phyloP scores from a whole-genome alignment of 768 basidiomycete genomes.

The Podaxis rugospora region DNA sequence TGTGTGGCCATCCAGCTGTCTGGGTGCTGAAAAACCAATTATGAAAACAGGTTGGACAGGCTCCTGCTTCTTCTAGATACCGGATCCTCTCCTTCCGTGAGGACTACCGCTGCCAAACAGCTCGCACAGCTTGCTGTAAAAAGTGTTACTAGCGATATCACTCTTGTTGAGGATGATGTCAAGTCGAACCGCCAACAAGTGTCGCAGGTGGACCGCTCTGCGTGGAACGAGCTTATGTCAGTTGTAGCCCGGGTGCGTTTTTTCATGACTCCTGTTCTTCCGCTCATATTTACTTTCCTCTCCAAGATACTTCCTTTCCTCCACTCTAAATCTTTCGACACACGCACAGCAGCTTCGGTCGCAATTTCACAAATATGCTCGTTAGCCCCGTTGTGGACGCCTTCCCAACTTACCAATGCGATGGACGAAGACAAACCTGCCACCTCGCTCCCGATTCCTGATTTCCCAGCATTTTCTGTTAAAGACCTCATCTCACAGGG shows the following conservation, averaged over 20 bases:
- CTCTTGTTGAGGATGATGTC: constrained; percentile 69
- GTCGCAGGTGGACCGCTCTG: constrained; percentile 58
- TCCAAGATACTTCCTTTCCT: constrained; percentile 83
- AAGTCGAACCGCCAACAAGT: constrained; percentile 60
- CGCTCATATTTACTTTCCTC: constrained; percentile 5
- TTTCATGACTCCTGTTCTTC: constrained; percentile 8
- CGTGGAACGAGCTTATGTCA: constrained; percentile 88
- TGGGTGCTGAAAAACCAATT: not conserved
- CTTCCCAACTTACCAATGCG: constrained; percentile 31
- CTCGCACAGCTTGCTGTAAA: constrained; percentile 88
- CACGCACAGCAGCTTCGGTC: constrained; percentile 82
- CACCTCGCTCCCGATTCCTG: constrained; percentile 35
- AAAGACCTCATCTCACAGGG: constrained; percentile 72
- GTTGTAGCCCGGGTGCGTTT: constrained; percentile 79
- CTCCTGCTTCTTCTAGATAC: constrained; percentile 94
- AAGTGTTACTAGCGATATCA: constrained; percentile 77
- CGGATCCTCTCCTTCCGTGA: constrained; percentile 84
- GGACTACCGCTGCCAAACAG: constrained; percentile 95
- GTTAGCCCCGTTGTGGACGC: constrained; percentile 77
- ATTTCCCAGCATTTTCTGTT: constrained; percentile 75
- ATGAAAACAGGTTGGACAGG: constrained; percentile 79
- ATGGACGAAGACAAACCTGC: constrained; percentile 19
- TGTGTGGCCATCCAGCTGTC: not conserved
- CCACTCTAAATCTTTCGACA: constrained; percentile 89
- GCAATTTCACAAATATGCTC: constrained; percentile 87